Conservation (phyloP, 345 rosid genomes). For the Pseudoturritis turrita region DNA sequence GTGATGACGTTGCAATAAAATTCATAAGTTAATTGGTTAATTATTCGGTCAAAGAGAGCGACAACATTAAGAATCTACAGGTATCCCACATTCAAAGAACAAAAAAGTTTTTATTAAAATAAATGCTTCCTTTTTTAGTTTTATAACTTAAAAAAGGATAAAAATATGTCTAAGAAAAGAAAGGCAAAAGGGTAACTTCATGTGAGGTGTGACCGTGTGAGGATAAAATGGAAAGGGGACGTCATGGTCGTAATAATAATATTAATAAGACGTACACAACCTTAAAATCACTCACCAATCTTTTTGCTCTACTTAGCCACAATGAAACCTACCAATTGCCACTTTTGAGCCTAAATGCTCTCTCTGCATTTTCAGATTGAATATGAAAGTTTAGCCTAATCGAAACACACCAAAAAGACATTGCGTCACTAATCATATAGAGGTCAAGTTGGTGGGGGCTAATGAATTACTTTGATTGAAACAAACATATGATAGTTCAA, state of each 20-base stretch:
- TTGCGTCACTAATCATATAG: constrained; percentile 12
- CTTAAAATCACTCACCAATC: not conserved
- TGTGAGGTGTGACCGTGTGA: not conserved
- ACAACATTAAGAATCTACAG: constrained; percentile 24
- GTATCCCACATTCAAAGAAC: constrained; percentile 20
- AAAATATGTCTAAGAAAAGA: not conserved
- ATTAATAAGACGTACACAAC: not conserved
- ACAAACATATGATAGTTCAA: not conserved
- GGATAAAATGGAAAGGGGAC: constrained; percentile 1
- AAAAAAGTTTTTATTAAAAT: not conserved
- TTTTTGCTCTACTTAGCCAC: constrained; percentile 22
- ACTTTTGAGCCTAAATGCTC: not conserved
- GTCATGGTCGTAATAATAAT: not conserved
- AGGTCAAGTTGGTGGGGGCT: constrained; percentile 9
- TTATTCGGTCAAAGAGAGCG: constrained; percentile 27
- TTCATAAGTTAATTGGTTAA: not conserved
- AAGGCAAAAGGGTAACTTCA: constrained; percentile 1
- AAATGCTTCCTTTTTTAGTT: not conserved
- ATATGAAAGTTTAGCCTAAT: constrained; percentile 4
- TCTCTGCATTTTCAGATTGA: not conserved
- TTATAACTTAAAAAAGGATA: not conserved
- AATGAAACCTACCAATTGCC: constrained; percentile 12
- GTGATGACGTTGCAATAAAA: constrained; percentile 2
- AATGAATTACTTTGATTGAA: not conserved
- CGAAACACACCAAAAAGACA: constrained; percentile 14